Conservation (phyloP, 2,329 filamentous ascomycete genomes). For the Celoporthe dispersa region DNA sequence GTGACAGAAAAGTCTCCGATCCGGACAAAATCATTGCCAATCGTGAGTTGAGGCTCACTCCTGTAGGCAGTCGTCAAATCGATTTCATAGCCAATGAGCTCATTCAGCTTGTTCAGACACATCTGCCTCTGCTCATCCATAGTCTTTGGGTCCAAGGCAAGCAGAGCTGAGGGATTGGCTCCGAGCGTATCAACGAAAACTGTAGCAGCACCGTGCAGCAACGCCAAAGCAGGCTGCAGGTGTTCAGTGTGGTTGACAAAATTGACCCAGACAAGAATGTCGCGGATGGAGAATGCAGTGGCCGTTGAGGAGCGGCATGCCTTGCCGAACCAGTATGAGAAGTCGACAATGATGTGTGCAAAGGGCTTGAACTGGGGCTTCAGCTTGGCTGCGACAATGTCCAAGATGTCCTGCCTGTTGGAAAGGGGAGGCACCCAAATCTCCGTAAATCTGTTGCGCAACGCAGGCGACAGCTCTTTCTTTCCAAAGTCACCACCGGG, state of each 20-base stretch:
- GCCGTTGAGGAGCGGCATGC: constrained; percentile 77
- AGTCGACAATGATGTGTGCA: constrained; percentile 75
- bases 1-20: constrained; percentile 78
- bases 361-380: constrained; percentile 56
- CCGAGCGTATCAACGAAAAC: constrained; percentile 96
- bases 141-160: constrained; percentile 71
- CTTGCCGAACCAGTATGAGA: constrained; percentile 90
- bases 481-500: constrained; percentile 98
- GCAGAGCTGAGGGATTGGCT: constrained; percentile 87
- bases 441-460: constrained; percentile 96
- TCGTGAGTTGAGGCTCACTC: constrained; percentile 60
- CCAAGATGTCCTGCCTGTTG: constrained; percentile 80
- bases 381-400: constrained; percentile 84
- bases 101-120: constrained; percentile 74
- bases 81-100: constrained; percentile 63
- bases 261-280: constrained; percentile 89
- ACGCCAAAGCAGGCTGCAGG: constrained; percentile 49
- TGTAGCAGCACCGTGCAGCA: constrained; percentile 87
- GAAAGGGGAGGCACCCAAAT: constrained; percentile 95
- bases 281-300: constrained; percentile 85
- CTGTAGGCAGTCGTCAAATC: constrained; percentile 71
- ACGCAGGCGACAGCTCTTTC: constrained; percentile 90
- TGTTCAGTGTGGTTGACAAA: constrained; percentile 76
- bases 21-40: constrained; percentile 58
- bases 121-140: constrained; percentile 72